phyloP scores from a whole-genome alignment of 305 asterid genomes.

The Vinca major region DNA sequence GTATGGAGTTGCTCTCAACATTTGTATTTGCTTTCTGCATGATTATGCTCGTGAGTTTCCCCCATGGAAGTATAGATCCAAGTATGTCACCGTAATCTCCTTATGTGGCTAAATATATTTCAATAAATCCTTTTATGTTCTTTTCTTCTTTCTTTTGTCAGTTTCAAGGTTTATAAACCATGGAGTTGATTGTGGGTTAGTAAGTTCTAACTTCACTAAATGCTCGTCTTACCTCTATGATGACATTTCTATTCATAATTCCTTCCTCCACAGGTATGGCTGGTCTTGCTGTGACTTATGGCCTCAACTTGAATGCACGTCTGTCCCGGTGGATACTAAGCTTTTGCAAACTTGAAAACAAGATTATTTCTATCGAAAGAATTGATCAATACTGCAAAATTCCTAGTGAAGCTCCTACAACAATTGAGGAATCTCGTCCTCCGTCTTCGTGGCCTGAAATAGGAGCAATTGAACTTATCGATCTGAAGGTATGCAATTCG shows the following conservation, averaged over 20 bases:
- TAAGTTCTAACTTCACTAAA: neutral
- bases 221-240: neutral
- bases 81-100: conserved; percentile 38
- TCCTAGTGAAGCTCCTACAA: conserved; percentile 90
- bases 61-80: conserved; percentile 87
- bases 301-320: conserved; percentile 92
- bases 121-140: neutral
- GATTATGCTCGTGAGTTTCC: conserved; percentile 95
- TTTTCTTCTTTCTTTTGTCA: neutral
- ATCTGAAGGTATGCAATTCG: conserved; percentile 53
- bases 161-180: neutral
- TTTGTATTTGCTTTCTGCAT: conserved; percentile 94
- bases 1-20: conserved; percentile 97
- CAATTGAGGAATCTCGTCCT: conserved; percentile 60
- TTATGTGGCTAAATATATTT: neutral
- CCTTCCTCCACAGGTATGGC: conserved; percentile 66
- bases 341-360: conserved; percentile 98
- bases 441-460: conserved; percentile 83
- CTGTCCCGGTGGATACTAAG: conserved; percentile 97
- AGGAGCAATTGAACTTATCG: conserved; percentile 69
- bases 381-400: conserved; percentile 86
- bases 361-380: conserved; percentile 88
- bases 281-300: conserved; percentile 96
- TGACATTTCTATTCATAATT: conserved; percentile 5
- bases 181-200: neutral